Conservation (phyloP, 176 grass and related monocot genomes). For the Aegilops bicornis region DNA sequence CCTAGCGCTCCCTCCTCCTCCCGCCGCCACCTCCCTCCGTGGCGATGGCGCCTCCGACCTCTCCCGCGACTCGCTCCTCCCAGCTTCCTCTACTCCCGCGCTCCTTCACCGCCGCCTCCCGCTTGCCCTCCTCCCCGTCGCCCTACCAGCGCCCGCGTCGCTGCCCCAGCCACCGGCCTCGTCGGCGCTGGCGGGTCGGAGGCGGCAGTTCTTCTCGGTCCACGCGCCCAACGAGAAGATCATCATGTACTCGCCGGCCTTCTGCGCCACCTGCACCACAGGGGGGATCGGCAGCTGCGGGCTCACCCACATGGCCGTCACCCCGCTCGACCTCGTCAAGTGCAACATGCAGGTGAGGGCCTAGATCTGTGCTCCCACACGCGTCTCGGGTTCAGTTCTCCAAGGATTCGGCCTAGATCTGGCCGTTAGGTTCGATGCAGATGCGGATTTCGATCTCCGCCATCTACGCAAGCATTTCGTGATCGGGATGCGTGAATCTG, state of each 20-base stretch:
- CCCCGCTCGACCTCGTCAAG: conserved; percentile 94
- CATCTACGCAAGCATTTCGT: not conserved
- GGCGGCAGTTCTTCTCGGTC: conserved; percentile 49
- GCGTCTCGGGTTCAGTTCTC: too few relatives aligned
- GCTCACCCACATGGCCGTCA: conserved; percentile 95
- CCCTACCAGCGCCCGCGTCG: too few relatives aligned
- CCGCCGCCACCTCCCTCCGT: too few relatives aligned
- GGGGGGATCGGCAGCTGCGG: conserved; percentile 89
- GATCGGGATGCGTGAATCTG: not conserved
- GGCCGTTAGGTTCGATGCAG: not conserved
- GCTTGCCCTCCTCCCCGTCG: too few relatives aligned
- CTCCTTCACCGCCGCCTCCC: too few relatives aligned
- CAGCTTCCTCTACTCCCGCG: too few relatives aligned
- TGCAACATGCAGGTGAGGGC: conserved; percentile 91
- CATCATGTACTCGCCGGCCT: conserved; percentile 71
- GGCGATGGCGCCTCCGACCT: too few relatives aligned
- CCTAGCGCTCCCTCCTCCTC: too few relatives aligned
- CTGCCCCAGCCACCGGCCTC: not conserved
- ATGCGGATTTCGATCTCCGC: not conserved
- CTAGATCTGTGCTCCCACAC: conserved; percentile 8
- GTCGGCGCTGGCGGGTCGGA: not conserved
- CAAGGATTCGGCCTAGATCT: conserved; percentile 28
- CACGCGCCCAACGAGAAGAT: conserved; percentile 72
- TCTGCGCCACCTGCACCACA: conserved; percentile 81
- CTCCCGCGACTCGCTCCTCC: too few relatives aligned